Percentiles rank a stretch among this genome's conserved stretches.
Evolutionary conservation across 2,329 filamentous ascomycete genomes (phyloP).

Genomic region (Westerdykella ornata): DNA sequence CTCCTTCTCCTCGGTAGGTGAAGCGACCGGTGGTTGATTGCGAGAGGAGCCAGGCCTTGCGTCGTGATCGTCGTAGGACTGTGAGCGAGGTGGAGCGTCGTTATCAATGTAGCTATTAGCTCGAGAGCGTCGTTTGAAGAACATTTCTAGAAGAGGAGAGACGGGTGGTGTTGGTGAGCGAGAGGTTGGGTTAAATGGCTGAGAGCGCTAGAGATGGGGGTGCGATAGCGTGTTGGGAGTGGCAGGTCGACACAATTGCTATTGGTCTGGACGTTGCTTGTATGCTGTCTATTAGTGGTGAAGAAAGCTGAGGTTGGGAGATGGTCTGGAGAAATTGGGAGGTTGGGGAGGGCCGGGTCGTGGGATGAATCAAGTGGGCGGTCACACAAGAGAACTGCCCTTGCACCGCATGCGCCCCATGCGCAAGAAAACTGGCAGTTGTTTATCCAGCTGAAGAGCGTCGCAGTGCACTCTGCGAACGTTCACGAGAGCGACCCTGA

Average conservation of each 20-base stretch:
- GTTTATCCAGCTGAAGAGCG: too few species aligned
- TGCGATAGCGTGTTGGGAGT: neutral
- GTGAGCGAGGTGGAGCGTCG: slow-evolving; percentile 38
- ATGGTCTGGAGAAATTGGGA: neutral
- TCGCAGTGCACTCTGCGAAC: too few species aligned
- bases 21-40: slow-evolving; percentile 24
- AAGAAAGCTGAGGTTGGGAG: neutral
- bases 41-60: slow-evolving; percentile 36
- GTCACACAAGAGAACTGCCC: neutral
- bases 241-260: neutral
- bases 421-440: too few species aligned
- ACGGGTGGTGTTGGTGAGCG: slow-evolving; percentile 13
- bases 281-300: neutral
- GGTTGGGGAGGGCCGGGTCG: neutral
- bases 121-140: slow-evolving; percentile 46
- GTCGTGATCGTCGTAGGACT: slow-evolving; percentile 37
- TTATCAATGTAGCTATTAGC: slow-evolving; percentile 46
- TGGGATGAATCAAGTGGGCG: neutral
- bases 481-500: too few species aligned
- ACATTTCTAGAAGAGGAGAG: slow-evolving; percentile 34
- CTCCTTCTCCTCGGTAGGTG: slow-evolving; percentile 26
- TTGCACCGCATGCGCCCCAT: too few species aligned
- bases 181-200: slow-evolving; percentile 21
- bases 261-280: neutral
- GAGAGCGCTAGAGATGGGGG: neutral